phyloP scores from a whole-genome alignment of 1,284 basidiomycete genomes.

The Naganishia sp. region DNA sequence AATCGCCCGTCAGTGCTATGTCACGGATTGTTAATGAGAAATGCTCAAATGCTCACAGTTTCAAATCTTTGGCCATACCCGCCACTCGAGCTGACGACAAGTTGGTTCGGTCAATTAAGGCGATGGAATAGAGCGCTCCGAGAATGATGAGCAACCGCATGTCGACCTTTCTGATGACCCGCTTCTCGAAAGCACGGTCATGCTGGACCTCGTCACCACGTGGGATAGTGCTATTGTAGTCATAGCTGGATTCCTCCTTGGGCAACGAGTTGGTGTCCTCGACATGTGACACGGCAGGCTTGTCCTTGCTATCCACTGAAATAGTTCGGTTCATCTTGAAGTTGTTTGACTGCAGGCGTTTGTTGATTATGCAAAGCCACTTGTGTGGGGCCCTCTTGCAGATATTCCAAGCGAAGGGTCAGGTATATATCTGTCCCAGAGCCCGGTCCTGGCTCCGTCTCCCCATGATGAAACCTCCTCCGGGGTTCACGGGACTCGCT shows the following conservation, averaged over 20 bases:
- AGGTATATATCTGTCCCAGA: constrained; percentile 20
- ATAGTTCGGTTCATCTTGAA: constrained; percentile 17
- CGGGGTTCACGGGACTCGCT: constrained; percentile 1
- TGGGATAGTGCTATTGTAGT: background rate
- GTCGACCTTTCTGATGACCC: constrained; percentile 32
- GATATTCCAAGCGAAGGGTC: constrained; percentile 24
- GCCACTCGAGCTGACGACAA: constrained; percentile 29
- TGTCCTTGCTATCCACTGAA: constrained; percentile 25
- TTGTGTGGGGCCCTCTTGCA: background rate
- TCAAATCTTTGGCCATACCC: constrained; percentile 30
- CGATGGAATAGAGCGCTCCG: constrained; percentile 33
- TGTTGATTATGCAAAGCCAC: constrained; percentile 13
- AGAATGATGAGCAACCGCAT: constrained; percentile 31
- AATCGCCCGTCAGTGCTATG: background rate
- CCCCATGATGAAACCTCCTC: background rate
- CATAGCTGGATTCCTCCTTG: constrained; percentile 1
- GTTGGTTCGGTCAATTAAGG: constrained; percentile 34
- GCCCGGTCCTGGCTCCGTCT: background rate
- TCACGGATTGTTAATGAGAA: background rate
- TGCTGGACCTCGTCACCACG: background rate
- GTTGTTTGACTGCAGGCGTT: background rate
- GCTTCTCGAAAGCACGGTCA: constrained; percentile 26
- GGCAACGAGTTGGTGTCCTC: constrained; percentile 14
- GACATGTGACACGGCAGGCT: constrained; percentile 23
- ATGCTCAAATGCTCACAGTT: constrained; percentile 13